A percentile compares a stretch with the other conserved stretches of the same genome.
Conservation (phyloP, 805 yeast genomes). For the Candida parachauliodes region DNA sequence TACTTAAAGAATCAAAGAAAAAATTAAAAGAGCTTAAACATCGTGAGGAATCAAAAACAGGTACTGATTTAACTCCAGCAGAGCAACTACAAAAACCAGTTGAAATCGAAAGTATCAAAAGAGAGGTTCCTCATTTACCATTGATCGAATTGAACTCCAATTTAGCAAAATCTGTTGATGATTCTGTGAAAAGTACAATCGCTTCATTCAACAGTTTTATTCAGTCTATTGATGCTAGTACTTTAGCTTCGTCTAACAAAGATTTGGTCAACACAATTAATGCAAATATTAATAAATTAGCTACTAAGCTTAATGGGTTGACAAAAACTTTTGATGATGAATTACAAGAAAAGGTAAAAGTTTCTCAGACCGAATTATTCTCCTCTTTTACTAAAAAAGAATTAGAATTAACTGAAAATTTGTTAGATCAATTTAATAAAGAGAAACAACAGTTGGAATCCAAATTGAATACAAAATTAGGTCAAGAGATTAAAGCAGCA, state of each 20-base stretch:
- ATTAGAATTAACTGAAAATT: conserved; percentile 53
- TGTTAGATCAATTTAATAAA: conserved; percentile 57
- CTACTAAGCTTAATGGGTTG: conserved; percentile 29
- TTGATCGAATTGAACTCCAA: conserved; percentile 24
- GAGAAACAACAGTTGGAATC: conserved; percentile 59
- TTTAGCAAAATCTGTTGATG: conserved; percentile 25
- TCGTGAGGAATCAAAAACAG: conserved; percentile 1
- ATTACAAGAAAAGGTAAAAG: conserved; percentile 30
- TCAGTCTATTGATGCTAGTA: conserved; percentile 28
- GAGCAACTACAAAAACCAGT: conserved; percentile 42
- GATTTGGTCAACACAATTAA: conserved; percentile 29
- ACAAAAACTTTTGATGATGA: conserved; percentile 35
- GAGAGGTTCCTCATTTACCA: conserved; percentile 30
- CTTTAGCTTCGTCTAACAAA: conserved; percentile 22
- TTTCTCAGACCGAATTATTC: conserved; percentile 37
- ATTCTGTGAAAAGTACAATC: conserved; percentile 31
- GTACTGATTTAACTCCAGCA: conserved; percentile 27
- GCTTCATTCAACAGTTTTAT: conserved; percentile 38
- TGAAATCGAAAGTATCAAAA: conserved; percentile 31
- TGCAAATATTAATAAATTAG: conserved; percentile 28
- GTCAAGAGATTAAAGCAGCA: conserved; percentile 64
- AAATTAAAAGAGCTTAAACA: conserved; percentile 17
- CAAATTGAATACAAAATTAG: conserved; percentile 55
- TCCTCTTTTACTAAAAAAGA: conserved; percentile 45
- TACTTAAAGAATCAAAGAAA: conserved; percentile 34